Base-by-base conservation (phyloP, 345 rosid genomes). In the thale cress (Arabidopsis thaliana) region DNA sequence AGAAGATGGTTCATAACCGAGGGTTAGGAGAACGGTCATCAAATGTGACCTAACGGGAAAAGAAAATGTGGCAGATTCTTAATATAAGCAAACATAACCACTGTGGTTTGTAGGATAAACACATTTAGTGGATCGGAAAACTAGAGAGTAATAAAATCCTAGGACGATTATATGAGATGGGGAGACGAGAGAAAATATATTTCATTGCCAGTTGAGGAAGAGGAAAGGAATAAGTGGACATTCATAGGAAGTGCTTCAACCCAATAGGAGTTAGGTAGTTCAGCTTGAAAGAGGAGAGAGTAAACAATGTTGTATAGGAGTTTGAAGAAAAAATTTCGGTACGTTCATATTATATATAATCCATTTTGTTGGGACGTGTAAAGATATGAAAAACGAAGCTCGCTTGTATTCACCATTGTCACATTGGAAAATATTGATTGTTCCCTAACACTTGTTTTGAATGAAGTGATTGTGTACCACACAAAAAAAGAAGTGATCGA, bases 71-170 rank as follows among this genome's bases (percentile, higher is more conserved):
- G n/a, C 2, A 25, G 4, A 13, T 23, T 23, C 14, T 8, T 7
- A 13, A 13, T 42, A 4, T 62, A 7, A 41, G 13, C 46, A 68
- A 57, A 11, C 3, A 33, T 56, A 33, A 12, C 6, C 12, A 32
- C 16, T 53, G 34, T 16, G 20, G 28, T 53, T 51, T 28, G 50
- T 38, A 52, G 13, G 34, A 20, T 67, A 37, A 53, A 67, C 51
- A 2, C 61, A 38, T 25, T 38, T 38, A 46, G 4, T 55, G 40
- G 40, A 53, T 28, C 20, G 20, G 20, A 16, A 16, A 16, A 16
- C 20, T 16, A 16, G 8, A 44, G n/a, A 34, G 24, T n/a, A 33
- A 4, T 28, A 22, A 5, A 2, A 12, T 6, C 7, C 33, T 23
- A 10, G 23, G 49, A 11, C 11, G 13, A 59, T 23, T 23, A 36